Evolutionary conservation across 1,139 yeast species (phyloP), one percentile per base, ranked within the genome.

Genomic region (Tardiomyces depauwii): DNA sequence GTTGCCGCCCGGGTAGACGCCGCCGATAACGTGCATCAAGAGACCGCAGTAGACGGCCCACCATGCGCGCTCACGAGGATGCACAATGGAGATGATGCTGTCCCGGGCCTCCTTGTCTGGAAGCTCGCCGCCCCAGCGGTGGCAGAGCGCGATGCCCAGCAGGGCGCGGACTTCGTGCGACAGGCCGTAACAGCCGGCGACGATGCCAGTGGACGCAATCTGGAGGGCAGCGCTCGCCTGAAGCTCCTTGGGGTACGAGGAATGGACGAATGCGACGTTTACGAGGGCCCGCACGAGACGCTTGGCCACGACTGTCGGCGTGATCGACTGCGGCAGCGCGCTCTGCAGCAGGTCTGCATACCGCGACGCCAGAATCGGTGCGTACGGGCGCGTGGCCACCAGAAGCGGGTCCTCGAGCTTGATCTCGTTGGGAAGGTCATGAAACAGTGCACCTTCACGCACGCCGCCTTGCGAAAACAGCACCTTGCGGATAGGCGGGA

Each of bases 51-150:
- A 78, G 53, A 74, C 70, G 1, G 84, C 79, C 86, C 86, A 80
- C 76, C 82, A 80, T 7, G 60, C 65, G 38, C 62, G 55, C 18
- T 51, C 47, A 21, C 53, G 56, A 2, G 61, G 60, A 11, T 48
- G 49, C 2, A 65, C 57, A 2, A 62, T 49, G 3, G 68, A 63
- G 19, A 72, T 62, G 45, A 78, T 58, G 16, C 63, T 59, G 21
- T 67, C 66, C 52, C 73, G 72, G 51, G 69, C 68, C 6, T 49
- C 40, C 32, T 49, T 49, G 27, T 72, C 75, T 11, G 84, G 81
- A n/a, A 80, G 64, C 53, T 79, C 84, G 1, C 82, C 84, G 32
- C 87, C 87, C 87, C 87, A 81, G 53, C 88, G 67, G 54, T 80
- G 82, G 61, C 85, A 77, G 23, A 80, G 64, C 1, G 85, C 83